Conservation (phyloP, 2,329 filamentous ascomycete genomes). For the Verticillium longisporum region DNA sequence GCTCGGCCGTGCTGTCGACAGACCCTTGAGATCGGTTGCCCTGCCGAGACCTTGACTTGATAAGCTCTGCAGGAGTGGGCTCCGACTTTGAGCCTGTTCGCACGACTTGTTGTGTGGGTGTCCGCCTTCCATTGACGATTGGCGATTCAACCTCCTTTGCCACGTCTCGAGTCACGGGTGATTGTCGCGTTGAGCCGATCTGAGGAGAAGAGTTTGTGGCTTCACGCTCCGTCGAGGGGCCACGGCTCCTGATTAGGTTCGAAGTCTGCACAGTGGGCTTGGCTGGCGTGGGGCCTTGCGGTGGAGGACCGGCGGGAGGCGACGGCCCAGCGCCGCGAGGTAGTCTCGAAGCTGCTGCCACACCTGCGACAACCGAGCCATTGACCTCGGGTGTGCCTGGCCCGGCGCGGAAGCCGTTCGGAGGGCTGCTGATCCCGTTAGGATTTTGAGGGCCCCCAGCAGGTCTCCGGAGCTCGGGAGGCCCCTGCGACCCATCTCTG, state of each 20-base stretch:
- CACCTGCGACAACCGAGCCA: conserved; percentile 22
- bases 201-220: conserved; percentile 29
- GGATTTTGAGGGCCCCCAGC: conserved; percentile 28
- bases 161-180: conserved; percentile 34
- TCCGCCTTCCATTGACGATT: conserved; percentile 53
- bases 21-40: conserved; percentile 56
- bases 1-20: conserved; percentile 61
- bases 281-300: conserved; percentile 44
- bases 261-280: conserved; percentile 37
- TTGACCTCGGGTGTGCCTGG: conserved; percentile 32
- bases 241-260: conserved; percentile 36
- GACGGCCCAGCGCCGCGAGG: conserved; percentile 30
- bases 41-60: conserved; percentile 27
- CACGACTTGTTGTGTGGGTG: conserved; percentile 47
- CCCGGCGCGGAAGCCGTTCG: conserved; percentile 33
- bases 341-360: conserved; percentile 28
- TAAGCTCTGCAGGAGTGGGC: conserved; percentile 16
- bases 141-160: conserved; percentile 42
- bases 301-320: conserved; percentile 37
- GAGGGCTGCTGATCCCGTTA: conserved; percentile 23
- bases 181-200: conserved; percentile 21
- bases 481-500: conserved; percentile 46
- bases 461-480: conserved; percentile 42
- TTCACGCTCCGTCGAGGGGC: conserved; percentile 40
- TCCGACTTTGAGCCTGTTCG: conserved; percentile 30